Evolutionary conservation across 768 basidiomycete species (phyloP), one percentile per base, ranked within the genome.

Genomic region (Serendipita indica): DNA sequence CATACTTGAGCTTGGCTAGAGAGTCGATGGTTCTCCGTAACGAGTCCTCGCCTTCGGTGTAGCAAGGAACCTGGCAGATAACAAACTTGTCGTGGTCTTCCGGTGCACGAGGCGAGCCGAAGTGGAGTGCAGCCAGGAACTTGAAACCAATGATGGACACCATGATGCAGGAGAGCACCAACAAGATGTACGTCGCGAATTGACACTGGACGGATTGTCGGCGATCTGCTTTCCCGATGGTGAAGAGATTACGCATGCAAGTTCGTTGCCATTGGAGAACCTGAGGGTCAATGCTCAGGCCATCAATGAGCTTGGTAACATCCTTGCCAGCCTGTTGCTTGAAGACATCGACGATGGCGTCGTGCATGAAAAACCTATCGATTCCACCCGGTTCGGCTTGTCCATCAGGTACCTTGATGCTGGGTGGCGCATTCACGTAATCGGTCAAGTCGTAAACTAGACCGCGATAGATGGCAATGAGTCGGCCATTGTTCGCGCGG

Each of bases 31-130:
- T 96, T 64, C 75, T 76, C 52, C 86, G 78, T 56, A 98, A 74
- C 3, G 90, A 96, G 13, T 74, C 68, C 62, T 92, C 86, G 63
- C 92, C 94, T 76, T 98, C 94, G 2, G 94, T 98, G 69, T 98
- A 98, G 78, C 94, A 97, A 28, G 94, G 94, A 0, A 98, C 91
- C 67, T 98, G 94, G 68, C 93, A 97, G 65, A 94, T 89, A 62
- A 96, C 86, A 64, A 96, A 94, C 72, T 96, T 94, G 74, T 96
- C 91, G 67, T 92, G 90, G 65, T 92, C 87, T 71, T 94, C 92
- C 0, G 91, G 92, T 3, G 87, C 86, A 59, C 89, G 81, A 16
- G 80, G 69, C 2, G 83, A 72, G 46, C 81, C 79, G 67, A 96
- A 89, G 70, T 89, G 85, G 69, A 94, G 75, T 0, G 89, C 90